Conservation (phyloP, 2,329 filamentous ascomycete genomes). For the Pseudocercospora crystallina region DNA sequence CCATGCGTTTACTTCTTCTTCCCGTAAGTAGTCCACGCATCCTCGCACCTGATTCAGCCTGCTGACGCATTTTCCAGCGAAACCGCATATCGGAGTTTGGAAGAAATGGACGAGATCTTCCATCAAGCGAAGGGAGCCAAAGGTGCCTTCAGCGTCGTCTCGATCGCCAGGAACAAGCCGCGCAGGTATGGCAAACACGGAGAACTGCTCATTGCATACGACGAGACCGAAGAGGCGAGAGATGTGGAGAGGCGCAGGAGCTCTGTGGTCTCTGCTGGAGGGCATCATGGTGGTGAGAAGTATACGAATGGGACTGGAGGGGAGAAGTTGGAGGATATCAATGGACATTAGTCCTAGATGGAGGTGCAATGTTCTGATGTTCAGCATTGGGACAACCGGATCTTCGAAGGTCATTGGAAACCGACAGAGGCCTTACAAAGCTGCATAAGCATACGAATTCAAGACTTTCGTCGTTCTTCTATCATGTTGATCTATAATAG, state of each 20-base stretch:
- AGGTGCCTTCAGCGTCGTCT: slow-evolving; percentile 58
- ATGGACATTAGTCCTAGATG: background rate
- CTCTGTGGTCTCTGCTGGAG: slow-evolving; percentile 19
- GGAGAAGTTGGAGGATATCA: slow-evolving; percentile 10
- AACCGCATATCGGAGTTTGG: slow-evolving; percentile 62
- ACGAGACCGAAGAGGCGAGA: slow-evolving; percentile 37
- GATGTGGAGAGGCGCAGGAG: slow-evolving; percentile 25
- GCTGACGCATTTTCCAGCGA: slow-evolving; percentile 55
- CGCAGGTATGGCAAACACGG: slow-evolving; percentile 60
- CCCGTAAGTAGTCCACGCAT: background rate
- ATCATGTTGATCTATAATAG: no score
- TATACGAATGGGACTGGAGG: background rate
- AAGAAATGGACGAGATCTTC: slow-evolving; percentile 64
- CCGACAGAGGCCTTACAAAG: no score
- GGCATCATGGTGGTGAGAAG: background rate
- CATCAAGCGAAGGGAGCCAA: slow-evolving; percentile 36
- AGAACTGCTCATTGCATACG: slow-evolving; percentile 55
- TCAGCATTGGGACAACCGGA: background rate
- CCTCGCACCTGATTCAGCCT: slow-evolving; percentile 26
- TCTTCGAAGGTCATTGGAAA: background rate
- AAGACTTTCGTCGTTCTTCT: no score
- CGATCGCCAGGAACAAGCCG: slow-evolving; percentile 52
- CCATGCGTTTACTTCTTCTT: slow-evolving; percentile 41
- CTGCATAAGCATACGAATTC: no score
- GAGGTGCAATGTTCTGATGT: background rate